Conservation (phyloP, 768 basidiomycete species). For the Boletus tylopilopsis region DNA sequence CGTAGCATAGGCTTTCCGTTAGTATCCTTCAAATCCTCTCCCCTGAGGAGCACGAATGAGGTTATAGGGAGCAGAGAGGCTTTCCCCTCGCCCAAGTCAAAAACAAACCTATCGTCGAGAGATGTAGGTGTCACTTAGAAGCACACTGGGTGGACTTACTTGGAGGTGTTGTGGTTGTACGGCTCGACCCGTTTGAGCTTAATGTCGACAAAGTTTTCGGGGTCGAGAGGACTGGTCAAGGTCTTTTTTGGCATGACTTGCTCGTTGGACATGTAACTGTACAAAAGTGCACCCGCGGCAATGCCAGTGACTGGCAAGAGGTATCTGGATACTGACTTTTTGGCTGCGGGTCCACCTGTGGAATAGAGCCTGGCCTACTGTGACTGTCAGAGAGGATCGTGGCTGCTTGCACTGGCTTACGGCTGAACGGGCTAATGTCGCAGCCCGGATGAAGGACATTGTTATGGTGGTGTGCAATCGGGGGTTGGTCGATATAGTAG, state of each 20-base stretch:
- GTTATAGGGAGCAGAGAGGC: conserved; percentile 77
- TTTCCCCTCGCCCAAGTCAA: conserved; percentile 75
- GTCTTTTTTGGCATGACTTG: conserved; percentile 36
- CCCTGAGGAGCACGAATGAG: conserved; percentile 73
- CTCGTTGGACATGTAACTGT: conserved; percentile 48
- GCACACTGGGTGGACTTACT: conserved; percentile 39
- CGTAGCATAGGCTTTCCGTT: conserved; percentile 88
- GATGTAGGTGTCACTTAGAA: neutral
- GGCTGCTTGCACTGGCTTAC: conserved; percentile 40
- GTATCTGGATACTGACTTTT: conserved; percentile 44
- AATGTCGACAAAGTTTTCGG: conserved; percentile 74
- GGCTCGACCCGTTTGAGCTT: conserved; percentile 75
- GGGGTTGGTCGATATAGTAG: neutral
- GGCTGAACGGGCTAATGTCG: conserved; percentile 40
- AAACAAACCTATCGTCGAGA: conserved; percentile 54
- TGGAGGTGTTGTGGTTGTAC: conserved; percentile 94
- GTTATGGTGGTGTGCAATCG: neutral
- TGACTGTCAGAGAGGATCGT: neutral
- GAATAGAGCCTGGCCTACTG: conserved; percentile 41
- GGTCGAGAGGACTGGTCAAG: conserved; percentile 69
- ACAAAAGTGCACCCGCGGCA: conserved; percentile 41
- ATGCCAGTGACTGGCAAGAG: conserved; percentile 38
- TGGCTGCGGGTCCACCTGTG: conserved; percentile 42
- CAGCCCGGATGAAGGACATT: conserved; percentile 45
- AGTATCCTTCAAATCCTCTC: conserved; percentile 64